These are phyloP conservation scores for Penicillium psychrosexuale DNA, from an alignment of 2,329 filamentous ascomycete species.

Conservation along the genomic window DNA sequence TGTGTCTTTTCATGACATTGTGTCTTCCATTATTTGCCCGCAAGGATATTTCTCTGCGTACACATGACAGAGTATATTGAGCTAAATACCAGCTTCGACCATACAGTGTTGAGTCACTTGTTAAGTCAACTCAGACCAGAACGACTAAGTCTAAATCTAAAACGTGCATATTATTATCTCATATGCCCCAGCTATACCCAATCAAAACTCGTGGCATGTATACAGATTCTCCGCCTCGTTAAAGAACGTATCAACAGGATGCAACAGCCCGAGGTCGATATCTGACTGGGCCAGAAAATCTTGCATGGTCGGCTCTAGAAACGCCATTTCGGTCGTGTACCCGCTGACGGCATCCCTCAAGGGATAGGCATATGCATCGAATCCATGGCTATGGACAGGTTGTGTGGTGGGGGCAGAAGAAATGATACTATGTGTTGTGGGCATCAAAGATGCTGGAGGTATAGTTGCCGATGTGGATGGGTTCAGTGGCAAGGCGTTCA, in stretches of 20 bases:
- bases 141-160: neutral
- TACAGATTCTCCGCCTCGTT: constrained; percentile 34
- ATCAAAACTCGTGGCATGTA: constrained; percentile 27
- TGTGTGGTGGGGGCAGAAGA: neutral
- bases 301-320: constrained; percentile 40
- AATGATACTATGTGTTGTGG: constrained; percentile 8
- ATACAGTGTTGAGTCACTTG: neutral
- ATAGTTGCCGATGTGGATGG: constrained; percentile 5
- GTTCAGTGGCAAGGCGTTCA: neutral
- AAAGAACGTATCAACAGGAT: constrained; percentile 37
- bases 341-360: constrained; percentile 27
- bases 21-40: too few species aligned
- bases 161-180: neutral
- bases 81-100: neutral
- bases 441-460: neutral
- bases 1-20: too few species aligned
- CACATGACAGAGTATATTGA: neutral
- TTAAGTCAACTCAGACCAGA: neutral
- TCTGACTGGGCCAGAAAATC: constrained; percentile 40
- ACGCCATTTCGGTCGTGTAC: constrained; percentile 39
- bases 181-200: neutral
- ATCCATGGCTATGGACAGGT: neutral
- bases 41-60: neutral
- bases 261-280: constrained; percentile 35
- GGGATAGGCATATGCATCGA: constrained; percentile 12